phyloP scores from a whole-genome alignment of 805 yeast genomes.

The Saturnispora kantuleensis region DNA sequence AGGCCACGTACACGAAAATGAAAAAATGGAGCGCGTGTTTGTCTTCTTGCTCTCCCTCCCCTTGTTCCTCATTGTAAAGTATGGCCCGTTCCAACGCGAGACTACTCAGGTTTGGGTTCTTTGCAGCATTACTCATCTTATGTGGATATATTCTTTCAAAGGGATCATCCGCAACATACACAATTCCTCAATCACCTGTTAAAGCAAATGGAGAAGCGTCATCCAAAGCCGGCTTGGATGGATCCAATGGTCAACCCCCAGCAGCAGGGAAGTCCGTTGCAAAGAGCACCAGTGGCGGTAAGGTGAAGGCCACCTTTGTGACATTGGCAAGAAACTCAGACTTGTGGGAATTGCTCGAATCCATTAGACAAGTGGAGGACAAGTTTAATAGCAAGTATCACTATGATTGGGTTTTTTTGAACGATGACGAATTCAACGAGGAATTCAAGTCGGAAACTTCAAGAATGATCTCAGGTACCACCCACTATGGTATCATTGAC shows the following conservation, averaged over 20 bases:
- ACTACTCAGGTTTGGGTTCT: conserved; percentile 37
- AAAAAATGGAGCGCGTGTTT: not conserved
- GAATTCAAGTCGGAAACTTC: conserved; percentile 66
- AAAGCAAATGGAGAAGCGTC: not conserved
- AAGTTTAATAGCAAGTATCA: conserved; percentile 72
- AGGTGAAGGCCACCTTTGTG: conserved; percentile 71
- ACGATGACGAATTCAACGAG: conserved; percentile 75
- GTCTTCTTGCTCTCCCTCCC: not conserved
- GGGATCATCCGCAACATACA: conserved; percentile 32
- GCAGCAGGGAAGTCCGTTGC: not conserved
- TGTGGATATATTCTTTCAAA: conserved; percentile 40
- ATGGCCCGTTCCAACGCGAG: conserved; percentile 42
- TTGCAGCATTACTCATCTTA: conserved; percentile 35
- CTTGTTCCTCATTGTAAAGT: not conserved
- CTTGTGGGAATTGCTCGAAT: conserved; percentile 46
- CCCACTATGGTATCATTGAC: conserved; percentile 75
- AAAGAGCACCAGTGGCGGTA: conserved; percentile 18
- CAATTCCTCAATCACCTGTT: conserved; percentile 8
- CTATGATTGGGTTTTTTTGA: conserved; percentile 93
- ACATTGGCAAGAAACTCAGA: conserved; percentile 74
- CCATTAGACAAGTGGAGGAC: conserved; percentile 77
- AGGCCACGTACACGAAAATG: not conserved
- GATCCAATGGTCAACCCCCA: not conserved
- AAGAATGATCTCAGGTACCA: conserved; percentile 63
- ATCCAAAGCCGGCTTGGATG: not conserved